Conservation (phyloP, 441 rosid species). For the Iberis amara region DNA sequence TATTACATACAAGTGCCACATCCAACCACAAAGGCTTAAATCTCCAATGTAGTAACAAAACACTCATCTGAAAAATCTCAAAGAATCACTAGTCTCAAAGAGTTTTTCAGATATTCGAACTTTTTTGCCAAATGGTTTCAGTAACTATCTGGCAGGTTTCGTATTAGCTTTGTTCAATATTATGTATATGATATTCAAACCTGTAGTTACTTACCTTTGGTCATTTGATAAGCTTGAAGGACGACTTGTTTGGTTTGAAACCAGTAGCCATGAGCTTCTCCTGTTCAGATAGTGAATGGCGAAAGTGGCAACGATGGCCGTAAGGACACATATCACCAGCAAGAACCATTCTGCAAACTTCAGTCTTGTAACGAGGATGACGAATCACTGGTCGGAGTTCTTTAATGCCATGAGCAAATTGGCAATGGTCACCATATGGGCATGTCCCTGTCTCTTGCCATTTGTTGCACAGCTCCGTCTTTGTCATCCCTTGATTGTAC, state of each 20-base stretch:
- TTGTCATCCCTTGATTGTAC: conserved; percentile 64
- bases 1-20: not conserved
- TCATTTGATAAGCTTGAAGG: conserved; percentile 24
- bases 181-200: not conserved
- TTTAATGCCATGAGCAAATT: conserved; percentile 70
- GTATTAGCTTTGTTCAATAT: not conserved
- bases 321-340: conserved; percentile 61
- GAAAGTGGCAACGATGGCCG: conserved; percentile 83
- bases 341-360: conserved; percentile 68
- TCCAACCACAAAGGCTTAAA: no score
- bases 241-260: conserved; percentile 21
- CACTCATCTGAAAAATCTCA: conserved; percentile 16
- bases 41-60: conserved; percentile 6
- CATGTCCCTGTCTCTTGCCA: conserved; percentile 82
- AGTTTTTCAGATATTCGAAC: no score
- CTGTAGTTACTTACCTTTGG: conserved; percentile 3
- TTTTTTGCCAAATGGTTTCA: no score
- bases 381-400: conserved; percentile 75
- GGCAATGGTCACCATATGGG: conserved; percentile 64
- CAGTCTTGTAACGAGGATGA: conserved; percentile 72
- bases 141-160: not conserved
- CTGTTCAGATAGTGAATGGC: conserved; percentile 63
- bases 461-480: conserved; percentile 84
- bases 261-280: conserved; percentile 42
- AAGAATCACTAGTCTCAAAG: no score